A percentile compares a stretch with the other conserved stretches of the same genome.
Evolutionary conservation across 768 basidiomycete species (phyloP).

Genomic region (Kwoniella dejecticola): DNA sequence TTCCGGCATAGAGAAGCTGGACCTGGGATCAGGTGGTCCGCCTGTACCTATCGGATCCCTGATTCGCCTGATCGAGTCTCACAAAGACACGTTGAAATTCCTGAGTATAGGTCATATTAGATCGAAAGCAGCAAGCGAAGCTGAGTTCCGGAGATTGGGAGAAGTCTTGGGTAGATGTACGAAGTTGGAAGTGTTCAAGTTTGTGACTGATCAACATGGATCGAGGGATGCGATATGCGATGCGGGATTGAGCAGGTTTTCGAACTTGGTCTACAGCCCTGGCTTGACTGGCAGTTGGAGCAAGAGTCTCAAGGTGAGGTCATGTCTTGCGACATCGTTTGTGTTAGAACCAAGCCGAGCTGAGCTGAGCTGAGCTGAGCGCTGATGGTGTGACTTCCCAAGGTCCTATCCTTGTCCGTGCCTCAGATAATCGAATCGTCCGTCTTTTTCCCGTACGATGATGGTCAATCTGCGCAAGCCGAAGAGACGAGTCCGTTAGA

Average conservation of each 20-base stretch:
- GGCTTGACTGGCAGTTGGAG: conserved; percentile 23
- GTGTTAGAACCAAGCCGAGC: neutral
- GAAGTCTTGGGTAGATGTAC: conserved; percentile 15
- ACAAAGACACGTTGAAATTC: conserved; percentile 18
- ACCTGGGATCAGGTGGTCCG: conserved; percentile 26
- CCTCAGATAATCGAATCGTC: conserved; percentile 13
- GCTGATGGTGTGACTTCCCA: neutral
- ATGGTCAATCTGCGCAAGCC: neutral
- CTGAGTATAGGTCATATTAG: conserved; percentile 30
- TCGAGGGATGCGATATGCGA: conserved; percentile 22
- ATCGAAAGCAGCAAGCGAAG: neutral
- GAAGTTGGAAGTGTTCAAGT: conserved; percentile 30
- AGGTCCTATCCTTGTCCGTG: conserved; percentile 13
- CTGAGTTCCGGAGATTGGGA: conserved; percentile 1
- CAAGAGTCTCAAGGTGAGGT: conserved; percentile 24
- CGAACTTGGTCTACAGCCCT: conserved; percentile 20
- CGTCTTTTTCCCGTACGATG: conserved; percentile 1
- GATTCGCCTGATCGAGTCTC: conserved; percentile 19
- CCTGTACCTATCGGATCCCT: conserved; percentile 33
- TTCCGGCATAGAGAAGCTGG: conserved; percentile 19
- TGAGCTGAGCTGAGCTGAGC: too few relatives aligned
- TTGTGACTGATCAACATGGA: conserved; percentile 14
- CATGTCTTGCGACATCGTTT: neutral
- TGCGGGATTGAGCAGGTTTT: conserved; percentile 18
- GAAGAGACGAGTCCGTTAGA: conserved; percentile 24